Conservation (phyloP, 306 rosid genomes). For the Glycyrrhiza uralensis region DNA sequence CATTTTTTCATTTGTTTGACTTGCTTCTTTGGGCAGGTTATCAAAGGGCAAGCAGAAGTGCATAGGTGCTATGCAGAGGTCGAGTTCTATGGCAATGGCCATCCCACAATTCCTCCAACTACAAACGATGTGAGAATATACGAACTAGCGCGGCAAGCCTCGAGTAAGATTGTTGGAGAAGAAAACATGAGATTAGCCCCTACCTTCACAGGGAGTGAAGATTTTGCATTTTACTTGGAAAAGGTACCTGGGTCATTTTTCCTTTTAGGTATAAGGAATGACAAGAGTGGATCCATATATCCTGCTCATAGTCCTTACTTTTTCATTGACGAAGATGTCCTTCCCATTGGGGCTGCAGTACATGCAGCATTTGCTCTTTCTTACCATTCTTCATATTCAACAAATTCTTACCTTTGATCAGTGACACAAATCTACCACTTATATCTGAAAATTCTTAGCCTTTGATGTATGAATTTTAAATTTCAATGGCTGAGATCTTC, state of each 20-base stretch:
- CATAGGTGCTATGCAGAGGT: constrained; percentile 70
- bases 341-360: constrained; percentile 81
- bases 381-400: constrained; percentile 50
- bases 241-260: constrained; percentile 72
- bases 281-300: constrained; percentile 55
- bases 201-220: constrained; percentile 75
- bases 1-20: neutral
- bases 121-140: constrained; percentile 59
- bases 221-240: constrained; percentile 79
- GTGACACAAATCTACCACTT: neutral
- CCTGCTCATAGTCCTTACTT: constrained; percentile 65
- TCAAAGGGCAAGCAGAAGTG: constrained; percentile 71
- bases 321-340: constrained; percentile 60
- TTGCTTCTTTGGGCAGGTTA: constrained; percentile 42
- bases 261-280: constrained; percentile 57
- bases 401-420: constrained; percentile 32
- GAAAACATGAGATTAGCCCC: constrained; percentile 54
- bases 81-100: constrained; percentile 58
- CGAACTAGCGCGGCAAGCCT: constrained; percentile 42
- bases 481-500: no score
- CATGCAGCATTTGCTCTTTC: constrained; percentile 85
- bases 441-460: neutral
- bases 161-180: constrained; percentile 63
- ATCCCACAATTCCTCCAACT: constrained; percentile 73
- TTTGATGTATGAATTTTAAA: no score